Percentiles rank a stretch among this genome's conserved stretches.
phyloP scores from a whole-genome alignment of 768 basidiomycete species.

The Guyanaporus albipodus region DNA sequence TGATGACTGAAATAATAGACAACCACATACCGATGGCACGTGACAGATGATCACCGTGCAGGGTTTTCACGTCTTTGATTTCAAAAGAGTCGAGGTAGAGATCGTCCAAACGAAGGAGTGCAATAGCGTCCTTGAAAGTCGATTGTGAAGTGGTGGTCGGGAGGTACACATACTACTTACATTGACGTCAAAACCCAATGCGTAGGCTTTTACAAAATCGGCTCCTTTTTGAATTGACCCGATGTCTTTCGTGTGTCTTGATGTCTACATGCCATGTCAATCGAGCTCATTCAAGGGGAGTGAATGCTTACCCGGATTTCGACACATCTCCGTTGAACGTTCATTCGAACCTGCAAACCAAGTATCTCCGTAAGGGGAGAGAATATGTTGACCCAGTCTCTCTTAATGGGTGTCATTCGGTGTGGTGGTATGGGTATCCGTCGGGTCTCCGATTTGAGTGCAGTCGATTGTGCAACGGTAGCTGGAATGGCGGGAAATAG shows the following conservation, averaged over 20 bases:
- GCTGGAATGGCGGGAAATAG: conserved; percentile 68
- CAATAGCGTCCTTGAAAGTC: conserved; percentile 77
- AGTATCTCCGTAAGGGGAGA: conserved; percentile 93
- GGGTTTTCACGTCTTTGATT: conserved; percentile 97
- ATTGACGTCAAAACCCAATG: conserved; percentile 93
- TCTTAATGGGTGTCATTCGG: conserved; percentile 95
- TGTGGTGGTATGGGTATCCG: conserved; percentile 92
- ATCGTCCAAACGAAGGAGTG: conserved; percentile 91
- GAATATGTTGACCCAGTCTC: conserved; percentile 94
- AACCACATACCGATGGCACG: conserved; percentile 80
- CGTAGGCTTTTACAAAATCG: conserved; percentile 94
- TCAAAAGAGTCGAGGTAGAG: conserved; percentile 98
- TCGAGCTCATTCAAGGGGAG: not conserved
- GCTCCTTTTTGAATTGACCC: conserved; percentile 95
- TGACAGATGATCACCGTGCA: conserved; percentile 97
- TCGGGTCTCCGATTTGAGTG: conserved; percentile 77
- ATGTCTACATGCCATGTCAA: conserved; percentile 55
- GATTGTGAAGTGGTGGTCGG: not conserved
- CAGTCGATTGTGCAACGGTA: conserved; percentile 46
- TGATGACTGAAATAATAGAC: not conserved
- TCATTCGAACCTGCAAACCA: conserved; percentile 96
- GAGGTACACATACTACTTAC: conserved; percentile 41
- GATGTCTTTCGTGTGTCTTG: conserved; percentile 89
- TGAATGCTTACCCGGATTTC: conserved; percentile 77
- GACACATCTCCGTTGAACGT: conserved; percentile 81